Percentiles rank a stretch among this genome's conserved stretches.
Evolutionary conservation across 345 rosid genomes (phyloP).

Genomic region (Litchi chinensis): DNA sequence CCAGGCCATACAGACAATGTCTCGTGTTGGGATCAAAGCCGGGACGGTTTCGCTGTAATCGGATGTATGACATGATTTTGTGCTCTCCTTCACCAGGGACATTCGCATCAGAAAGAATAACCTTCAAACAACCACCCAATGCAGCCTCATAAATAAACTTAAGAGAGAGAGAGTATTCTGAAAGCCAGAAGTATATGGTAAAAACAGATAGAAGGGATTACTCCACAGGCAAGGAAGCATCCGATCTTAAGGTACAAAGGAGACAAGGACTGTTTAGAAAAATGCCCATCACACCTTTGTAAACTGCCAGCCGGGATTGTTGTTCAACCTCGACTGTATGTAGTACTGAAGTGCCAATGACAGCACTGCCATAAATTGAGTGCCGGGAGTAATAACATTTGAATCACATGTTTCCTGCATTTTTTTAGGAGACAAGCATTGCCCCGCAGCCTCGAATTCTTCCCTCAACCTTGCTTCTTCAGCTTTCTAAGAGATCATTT

Average conservation of each 20-base stretch:
- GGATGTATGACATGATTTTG: constrained; percentile 94
- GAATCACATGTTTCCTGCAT: constrained; percentile 87
- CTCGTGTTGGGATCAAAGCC: constrained; percentile 95
- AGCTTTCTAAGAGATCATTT: constrained; percentile 61
- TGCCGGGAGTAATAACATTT: constrained; percentile 98
- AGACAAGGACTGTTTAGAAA: constrained; percentile 18
- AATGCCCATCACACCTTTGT: constrained; percentile 69
- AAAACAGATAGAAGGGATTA: constrained; percentile 49
- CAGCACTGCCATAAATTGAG: constrained; percentile 86
- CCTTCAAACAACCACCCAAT: constrained; percentile 80
- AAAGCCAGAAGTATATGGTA: constrained; percentile 41
- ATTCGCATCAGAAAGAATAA: constrained; percentile 95
- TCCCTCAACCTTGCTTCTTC: constrained; percentile 86
- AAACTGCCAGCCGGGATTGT: constrained; percentile 74
- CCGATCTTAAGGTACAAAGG: constrained; percentile 39
- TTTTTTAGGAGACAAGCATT: constrained; percentile 56
- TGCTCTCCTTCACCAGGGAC: constrained; percentile 99
- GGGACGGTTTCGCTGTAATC: constrained; percentile 77
- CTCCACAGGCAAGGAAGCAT: constrained; percentile 54
- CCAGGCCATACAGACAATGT: constrained; percentile 94
- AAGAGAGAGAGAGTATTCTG: constrained; percentile 60
- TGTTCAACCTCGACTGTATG: constrained; percentile 83
- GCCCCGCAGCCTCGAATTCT: constrained; percentile 77
- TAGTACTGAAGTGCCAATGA: constrained; percentile 92
- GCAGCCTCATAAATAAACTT: constrained; percentile 62